phyloP scores from a whole-genome alignment of 352 stramenopile genomes.

The Phytophthora litchii region DNA sequence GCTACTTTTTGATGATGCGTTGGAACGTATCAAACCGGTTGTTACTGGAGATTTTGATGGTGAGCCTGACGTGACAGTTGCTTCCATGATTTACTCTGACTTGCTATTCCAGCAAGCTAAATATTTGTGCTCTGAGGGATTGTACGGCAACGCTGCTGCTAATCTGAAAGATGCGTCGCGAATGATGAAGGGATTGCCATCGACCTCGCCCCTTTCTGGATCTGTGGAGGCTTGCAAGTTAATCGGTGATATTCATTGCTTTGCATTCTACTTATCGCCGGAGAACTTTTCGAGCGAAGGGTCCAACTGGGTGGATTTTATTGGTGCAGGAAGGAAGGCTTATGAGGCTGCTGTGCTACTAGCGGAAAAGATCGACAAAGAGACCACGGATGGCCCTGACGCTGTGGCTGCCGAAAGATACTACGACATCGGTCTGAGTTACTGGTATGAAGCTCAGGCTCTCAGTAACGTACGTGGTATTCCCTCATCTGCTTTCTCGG shows the following conservation, averaged over 20 bases:
- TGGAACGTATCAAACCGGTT: conserved; percentile 60
- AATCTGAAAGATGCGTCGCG: conserved; percentile 70
- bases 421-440: conserved; percentile 76
- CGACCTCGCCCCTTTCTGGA: conserved; percentile 25
- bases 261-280: conserved; percentile 83
- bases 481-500: conserved; percentile 49
- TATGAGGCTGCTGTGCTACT: conserved; percentile 52
- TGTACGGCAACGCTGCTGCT: conserved; percentile 68
- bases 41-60: conserved; percentile 30
- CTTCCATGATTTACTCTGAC: conserved; percentile 66
- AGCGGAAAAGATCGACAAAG: conserved; percentile 15
- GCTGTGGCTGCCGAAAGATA: conserved; percentile 45
- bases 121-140: conserved; percentile 69
- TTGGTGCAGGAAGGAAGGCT: conserved; percentile 55
- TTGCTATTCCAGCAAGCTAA: conserved; percentile 83
- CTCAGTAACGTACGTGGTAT: conserved; percentile 41
- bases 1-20: conserved; percentile 72
- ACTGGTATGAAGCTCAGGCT: conserved; percentile 80
- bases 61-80: conserved; percentile 37
- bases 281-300: conserved; percentile 52
- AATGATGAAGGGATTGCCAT: conserved; percentile 49
- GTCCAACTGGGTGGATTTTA: conserved; percentile 67
- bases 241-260: conserved; percentile 81
- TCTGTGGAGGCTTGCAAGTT: conserved; percentile 66
- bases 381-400: conserved; percentile 5